These are phyloP conservation scores for Endotrypanum monterogeii DNA, from an alignment of 208 protist genomes.

Conservation along the genomic window DNA sequence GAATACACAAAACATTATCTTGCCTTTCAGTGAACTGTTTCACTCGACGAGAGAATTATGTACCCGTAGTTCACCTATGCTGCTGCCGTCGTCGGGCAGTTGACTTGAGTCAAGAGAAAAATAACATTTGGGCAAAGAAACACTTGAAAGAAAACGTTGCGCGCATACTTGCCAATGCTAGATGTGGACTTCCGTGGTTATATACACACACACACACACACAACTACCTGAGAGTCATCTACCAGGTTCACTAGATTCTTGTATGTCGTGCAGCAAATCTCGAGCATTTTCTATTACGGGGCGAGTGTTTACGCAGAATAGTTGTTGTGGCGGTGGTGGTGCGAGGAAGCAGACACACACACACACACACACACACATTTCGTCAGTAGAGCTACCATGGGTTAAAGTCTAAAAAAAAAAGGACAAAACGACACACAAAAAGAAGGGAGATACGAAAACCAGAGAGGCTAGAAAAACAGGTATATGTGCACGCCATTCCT, in stretches of 20 bases:
- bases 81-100: neutral
- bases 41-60: neutral
- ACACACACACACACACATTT: too few relatives aligned
- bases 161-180: too few relatives aligned
- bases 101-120: neutral
- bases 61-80: neutral
- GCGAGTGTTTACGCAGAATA: too few relatives aligned
- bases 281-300: neutral
- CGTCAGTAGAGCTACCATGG: too few relatives aligned
- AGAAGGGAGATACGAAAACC: neutral
- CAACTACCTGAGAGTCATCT: neutral
- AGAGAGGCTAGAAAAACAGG: too few relatives aligned
- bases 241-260: neutral
- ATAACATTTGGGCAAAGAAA: too few relatives aligned
- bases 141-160: too few relatives aligned
- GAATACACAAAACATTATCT: neutral
- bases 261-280: neutral
- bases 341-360: too few relatives aligned
- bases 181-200: neutral
- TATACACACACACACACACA: neutral
- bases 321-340: too few relatives aligned
- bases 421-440: neutral
- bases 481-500: too few relatives aligned
- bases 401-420: slow-evolving; percentile 21
- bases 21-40: neutral